These are phyloP conservation scores for Podaxis mareebaensis DNA, from an alignment of 768 basidiomycete species.

Conservation along the genomic window DNA sequence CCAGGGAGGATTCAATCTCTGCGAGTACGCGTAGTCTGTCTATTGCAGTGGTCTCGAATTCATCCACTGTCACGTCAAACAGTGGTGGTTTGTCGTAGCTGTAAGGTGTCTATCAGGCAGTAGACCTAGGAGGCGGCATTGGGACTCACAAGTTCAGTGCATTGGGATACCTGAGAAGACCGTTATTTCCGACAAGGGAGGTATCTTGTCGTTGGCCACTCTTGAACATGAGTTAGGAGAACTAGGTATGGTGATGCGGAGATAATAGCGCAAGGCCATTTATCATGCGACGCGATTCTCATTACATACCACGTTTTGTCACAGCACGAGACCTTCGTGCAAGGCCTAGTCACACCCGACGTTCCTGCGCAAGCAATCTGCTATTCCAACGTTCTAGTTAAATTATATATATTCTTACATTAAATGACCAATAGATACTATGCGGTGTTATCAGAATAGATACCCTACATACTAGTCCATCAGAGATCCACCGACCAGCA, in stretches of 20 bases:
- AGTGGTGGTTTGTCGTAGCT: slow-evolving; percentile 88
- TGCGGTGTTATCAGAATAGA: slow-evolving; percentile 3
- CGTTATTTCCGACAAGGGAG: slow-evolving; percentile 31
- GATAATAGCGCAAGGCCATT: background rate
- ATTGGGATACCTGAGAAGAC: slow-evolving; percentile 54
- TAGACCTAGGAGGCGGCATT: slow-evolving; percentile 1
- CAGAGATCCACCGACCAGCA: background rate
- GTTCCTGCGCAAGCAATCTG: background rate
- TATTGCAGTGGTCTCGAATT: slow-evolving; percentile 91
- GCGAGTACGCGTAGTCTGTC: slow-evolving; percentile 85
- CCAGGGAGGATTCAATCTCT: slow-evolving; percentile 88
- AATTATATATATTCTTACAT: slow-evolving; percentile 10
- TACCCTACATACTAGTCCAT: slow-evolving; percentile 5
- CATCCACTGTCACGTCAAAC: slow-evolving; percentile 90
- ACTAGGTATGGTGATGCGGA: background rate
- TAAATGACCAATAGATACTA: slow-evolving; percentile 1
- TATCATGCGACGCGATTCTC: background rate
- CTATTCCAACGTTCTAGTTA: background rate
- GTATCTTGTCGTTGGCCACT: slow-evolving; percentile 31
- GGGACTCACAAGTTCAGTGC: slow-evolving; percentile 76
- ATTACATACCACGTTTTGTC: slow-evolving; percentile 10
- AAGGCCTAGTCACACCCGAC: background rate
- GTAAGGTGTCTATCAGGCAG: slow-evolving; percentile 13
- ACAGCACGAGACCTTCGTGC: slow-evolving; percentile 13
- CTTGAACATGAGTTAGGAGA: slow-evolving; percentile 35